Evolutionary conservation across 805 yeast species (phyloP), one percentile per base, ranked within the genome.

Genomic region (Dipodascus albidus): DNA sequence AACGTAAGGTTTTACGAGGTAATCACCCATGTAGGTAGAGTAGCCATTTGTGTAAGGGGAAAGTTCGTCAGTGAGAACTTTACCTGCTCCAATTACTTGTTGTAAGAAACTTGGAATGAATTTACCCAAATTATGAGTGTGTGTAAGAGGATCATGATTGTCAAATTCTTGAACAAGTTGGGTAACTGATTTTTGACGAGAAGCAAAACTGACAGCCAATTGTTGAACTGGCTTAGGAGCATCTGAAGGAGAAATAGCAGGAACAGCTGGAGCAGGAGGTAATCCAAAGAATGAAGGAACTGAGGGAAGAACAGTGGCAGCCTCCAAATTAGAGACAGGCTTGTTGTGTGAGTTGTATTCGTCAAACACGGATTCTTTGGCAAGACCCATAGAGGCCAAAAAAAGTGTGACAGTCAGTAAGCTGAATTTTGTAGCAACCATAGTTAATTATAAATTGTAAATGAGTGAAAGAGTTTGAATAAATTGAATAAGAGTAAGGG

Each of bases 391-490:
- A n/a, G n/a, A n/a, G n/a, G n/a, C n/a, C n/a, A n/a, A n/a, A n/a
- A n/a, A n/a, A n/a, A n/a, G n/a, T n/a, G n/a, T n/a, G n/a, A n/a
- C n/a, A n/a, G n/a, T n/a, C n/a, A n/a, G n/a, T n/a, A n/a, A n/a
- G n/a, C n/a, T n/a, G 11, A 22, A 54, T 49, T 21, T 54, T 41
- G 54, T 52, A 21, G 31, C 55, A 27, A 55, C 57, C n/a, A 47
- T 55, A 11, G 53, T 55, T 3, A 52, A 53, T 53, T 21, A 20
- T 53, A 24, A 55, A 55, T 42, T 53, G 50, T 27, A 6, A 11
- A 27, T 27, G 33, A 27, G 33, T n/a, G n/a, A n/a, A n/a, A n/a
- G n/a, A n/a, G n/a, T n/a, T n/a, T n/a, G n/a, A n/a, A n/a, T n/a
- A n/a, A n/a, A n/a, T n/a, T n/a, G n/a, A n/a, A n/a, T n/a, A n/a